These are phyloP conservation scores for Mycena galopus DNA, from an alignment of 768 basidiomycete species.

Conservation along the genomic window DNA sequence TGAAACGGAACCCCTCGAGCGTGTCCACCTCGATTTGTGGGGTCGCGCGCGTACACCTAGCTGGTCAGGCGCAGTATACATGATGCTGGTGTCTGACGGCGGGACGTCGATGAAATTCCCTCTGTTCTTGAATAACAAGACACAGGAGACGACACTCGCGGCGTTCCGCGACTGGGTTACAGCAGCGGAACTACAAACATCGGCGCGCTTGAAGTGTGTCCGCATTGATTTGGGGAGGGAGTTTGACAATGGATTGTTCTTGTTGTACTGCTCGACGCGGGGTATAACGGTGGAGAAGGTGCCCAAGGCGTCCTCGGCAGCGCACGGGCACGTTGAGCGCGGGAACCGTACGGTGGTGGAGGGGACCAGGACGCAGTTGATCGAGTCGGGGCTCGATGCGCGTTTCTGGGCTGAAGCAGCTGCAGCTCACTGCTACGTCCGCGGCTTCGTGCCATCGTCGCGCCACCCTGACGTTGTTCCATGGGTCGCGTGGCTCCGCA, in stretches of 20 bases:
- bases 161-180: neutral
- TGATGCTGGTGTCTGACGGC: neutral
- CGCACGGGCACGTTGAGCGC: neutral
- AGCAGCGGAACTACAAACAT: neutral
- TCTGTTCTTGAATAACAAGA: neutral
- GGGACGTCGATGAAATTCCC: neutral
- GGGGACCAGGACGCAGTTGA: neutral
- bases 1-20: neutral
- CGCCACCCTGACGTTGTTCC: too few species aligned
- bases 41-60: neutral
- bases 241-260: neutral
- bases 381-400: too few species aligned
- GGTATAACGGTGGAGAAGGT: neutral
- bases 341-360: neutral
- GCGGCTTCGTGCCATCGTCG: too few species aligned
- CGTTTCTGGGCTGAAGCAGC: too few species aligned
- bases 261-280: neutral
- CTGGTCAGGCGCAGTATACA: neutral
- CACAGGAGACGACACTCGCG: neutral
- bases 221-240: neutral
- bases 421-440: too few species aligned
- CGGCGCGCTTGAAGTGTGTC: neutral
- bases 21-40: neutral
- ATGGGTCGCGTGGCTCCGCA: too few species aligned
- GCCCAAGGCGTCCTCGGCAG: neutral